Percentiles rank a stretch among this genome's conserved stretches.
phyloP scores from a whole-genome alignment of 2,329 filamentous ascomycete genomes.

The Monosporascus sp. region DNA sequence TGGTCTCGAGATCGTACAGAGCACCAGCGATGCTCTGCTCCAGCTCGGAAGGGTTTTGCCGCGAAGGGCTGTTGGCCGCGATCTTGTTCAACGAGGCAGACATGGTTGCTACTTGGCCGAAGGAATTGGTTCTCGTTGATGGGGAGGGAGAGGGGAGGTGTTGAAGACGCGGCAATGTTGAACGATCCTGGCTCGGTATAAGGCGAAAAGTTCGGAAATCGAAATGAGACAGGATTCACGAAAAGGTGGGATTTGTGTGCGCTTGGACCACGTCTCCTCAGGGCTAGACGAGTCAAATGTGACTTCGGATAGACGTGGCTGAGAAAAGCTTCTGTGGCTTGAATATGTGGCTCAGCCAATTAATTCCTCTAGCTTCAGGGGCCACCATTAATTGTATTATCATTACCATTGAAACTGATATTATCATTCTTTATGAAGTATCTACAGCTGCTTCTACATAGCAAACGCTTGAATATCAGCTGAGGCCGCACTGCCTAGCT shows the following conservation, averaged over 20 bases:
- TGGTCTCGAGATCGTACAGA: conserved; percentile 98
- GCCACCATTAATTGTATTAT: no score
- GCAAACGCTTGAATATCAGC: no score
- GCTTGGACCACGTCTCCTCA: neutral
- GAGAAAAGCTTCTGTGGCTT: neutral
- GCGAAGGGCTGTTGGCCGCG: conserved; percentile 92
- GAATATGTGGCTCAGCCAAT: no score
- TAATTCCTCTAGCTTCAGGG: no score
- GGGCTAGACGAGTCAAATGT: neutral
- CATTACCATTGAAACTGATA: no score
- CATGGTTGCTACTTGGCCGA: conserved; percentile 48
- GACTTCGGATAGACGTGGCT: no score
- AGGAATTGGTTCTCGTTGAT: conserved; percentile 8
- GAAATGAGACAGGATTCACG: neutral
- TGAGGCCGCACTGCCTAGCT: no score
- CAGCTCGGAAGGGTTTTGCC: conserved; percentile 93
- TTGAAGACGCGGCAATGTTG: conserved; percentile 5
- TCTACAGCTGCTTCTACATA: no score
- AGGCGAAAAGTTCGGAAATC: neutral
- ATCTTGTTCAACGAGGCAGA: conserved; percentile 91
- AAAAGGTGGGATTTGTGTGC: neutral
- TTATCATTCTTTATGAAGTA: no score
- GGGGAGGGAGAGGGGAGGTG: conserved; percentile 3
- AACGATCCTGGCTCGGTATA: neutral
- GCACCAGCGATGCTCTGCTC: conserved; percentile 95